phyloP scores from a whole-genome alignment of 495 filamentous ascomycete genomes.

The Evernia prunastri region DNA sequence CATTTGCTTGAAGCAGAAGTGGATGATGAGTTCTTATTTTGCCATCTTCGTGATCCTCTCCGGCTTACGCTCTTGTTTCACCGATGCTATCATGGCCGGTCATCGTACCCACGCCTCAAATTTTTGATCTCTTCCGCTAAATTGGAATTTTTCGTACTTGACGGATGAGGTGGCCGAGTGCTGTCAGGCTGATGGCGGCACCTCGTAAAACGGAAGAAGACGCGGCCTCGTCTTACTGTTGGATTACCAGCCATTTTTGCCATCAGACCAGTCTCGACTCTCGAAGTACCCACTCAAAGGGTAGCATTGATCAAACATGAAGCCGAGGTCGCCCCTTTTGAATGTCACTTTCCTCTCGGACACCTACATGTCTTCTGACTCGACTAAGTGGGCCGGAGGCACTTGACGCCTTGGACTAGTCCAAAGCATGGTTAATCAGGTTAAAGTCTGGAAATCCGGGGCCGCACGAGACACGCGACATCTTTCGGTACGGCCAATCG shows the following conservation, averaged over 20 bases:
- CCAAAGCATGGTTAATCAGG: neutral
- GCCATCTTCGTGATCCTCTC: neutral
- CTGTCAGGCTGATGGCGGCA: neutral
- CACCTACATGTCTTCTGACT: neutral
- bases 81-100: too few relatives aligned
- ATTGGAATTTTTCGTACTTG: neutral
- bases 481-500: neutral
- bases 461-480: neutral
- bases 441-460: neutral
- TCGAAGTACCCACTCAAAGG: neutral
- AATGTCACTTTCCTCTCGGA: neutral
- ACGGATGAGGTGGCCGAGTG: neutral
- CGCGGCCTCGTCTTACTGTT: neutral
- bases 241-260: neutral
- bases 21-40: neutral
- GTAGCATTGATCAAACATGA: neutral
- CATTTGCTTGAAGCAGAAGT: neutral
- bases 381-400: neutral
- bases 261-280: neutral
- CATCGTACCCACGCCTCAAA: too few relatives aligned
- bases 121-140: neutral
- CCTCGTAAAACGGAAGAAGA: neutral
- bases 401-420: neutral
- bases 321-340: slow-evolving; percentile 4
- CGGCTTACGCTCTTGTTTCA: too few relatives aligned